Percentiles rank a stretch among this genome's conserved stretches.
Conservation (phyloP, 441 rosid species). For the Euphorbia schlechtendalii region DNA sequence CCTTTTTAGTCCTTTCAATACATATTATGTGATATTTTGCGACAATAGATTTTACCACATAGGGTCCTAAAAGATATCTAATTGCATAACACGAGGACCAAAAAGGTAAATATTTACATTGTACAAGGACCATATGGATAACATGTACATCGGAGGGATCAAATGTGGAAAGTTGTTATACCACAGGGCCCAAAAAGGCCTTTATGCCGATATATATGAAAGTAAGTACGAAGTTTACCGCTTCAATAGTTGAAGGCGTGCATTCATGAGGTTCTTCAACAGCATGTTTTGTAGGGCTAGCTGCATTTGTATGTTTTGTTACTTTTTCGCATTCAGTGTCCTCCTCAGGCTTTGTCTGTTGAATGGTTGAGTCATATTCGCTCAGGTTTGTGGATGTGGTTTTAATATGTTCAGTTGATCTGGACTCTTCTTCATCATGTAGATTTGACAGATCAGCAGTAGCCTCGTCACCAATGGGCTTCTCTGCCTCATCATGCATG, state of each 20-base stretch:
- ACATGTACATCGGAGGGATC: too few relatives aligned
- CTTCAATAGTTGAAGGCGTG: conserved; percentile 8
- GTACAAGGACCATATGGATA: too few relatives aligned
- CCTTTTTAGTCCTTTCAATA: too few relatives aligned
- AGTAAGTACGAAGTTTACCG: too few relatives aligned
- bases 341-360: neutral
- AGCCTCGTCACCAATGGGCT: conserved; percentile 8
- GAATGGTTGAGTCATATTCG: neutral
- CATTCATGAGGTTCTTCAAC: conserved; percentile 5
- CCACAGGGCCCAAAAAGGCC: too few relatives aligned
- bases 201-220: too few relatives aligned
- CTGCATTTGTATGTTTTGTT: conserved; percentile 14
- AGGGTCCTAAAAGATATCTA: too few relatives aligned
- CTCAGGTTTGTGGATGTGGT: neutral
- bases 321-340: conserved; percentile 15
- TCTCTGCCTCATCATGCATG: conserved; percentile 14
- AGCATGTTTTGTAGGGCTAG: conserved; percentile 16
- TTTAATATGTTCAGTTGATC: neutral
- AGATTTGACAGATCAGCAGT: neutral
- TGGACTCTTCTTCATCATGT: conserved; percentile 2
- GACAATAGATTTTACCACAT: too few relatives aligned
- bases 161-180: too few relatives aligned
- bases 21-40: too few relatives aligned
- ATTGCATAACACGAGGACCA: too few relatives aligned
- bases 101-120: too few relatives aligned